A percentile compares a stretch with the other conserved stretches of the same genome.
These are phyloP conservation scores for Sordaria brevicollis DNA, from an alignment of 495 filamentous ascomycete genomes.

Conservation along the genomic window DNA sequence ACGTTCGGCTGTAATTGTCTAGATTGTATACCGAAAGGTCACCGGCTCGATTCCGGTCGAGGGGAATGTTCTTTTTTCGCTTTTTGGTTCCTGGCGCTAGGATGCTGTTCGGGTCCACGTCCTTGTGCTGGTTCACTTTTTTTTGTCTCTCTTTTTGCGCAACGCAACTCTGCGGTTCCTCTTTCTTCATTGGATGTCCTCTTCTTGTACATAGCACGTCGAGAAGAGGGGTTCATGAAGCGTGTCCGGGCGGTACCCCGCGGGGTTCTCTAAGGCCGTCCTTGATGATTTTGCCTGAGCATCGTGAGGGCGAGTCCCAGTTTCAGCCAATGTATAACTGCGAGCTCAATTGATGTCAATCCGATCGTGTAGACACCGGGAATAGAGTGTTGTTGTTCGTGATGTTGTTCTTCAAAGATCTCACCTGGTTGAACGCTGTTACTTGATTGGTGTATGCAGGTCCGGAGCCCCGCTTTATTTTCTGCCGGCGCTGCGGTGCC, in stretches of 20 bases:
- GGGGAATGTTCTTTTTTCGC: background rate
- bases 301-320: background rate
- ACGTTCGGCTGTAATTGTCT: background rate
- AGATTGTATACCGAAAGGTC: too few relatives aligned
- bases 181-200: background rate
- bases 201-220: background rate
- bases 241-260: background rate
- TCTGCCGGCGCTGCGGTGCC: background rate
- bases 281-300: background rate
- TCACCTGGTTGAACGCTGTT: constrained; percentile 3
- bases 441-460: background rate
- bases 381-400: background rate
- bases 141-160: background rate
- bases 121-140: background rate
- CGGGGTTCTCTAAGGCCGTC: background rate
- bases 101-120: background rate
- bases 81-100: background rate
- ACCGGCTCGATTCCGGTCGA: background rate
- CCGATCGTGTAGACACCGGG: background rate
- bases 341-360: background rate
- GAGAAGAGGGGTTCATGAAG: background rate
- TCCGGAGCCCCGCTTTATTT: background rate
- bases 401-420: background rate
- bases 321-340: background rate
- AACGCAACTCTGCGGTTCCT: background rate